Evolutionary conservation across 2,329 filamentous ascomycete species (phyloP).

Genomic region (Gaeumannomyces sp.): DNA sequence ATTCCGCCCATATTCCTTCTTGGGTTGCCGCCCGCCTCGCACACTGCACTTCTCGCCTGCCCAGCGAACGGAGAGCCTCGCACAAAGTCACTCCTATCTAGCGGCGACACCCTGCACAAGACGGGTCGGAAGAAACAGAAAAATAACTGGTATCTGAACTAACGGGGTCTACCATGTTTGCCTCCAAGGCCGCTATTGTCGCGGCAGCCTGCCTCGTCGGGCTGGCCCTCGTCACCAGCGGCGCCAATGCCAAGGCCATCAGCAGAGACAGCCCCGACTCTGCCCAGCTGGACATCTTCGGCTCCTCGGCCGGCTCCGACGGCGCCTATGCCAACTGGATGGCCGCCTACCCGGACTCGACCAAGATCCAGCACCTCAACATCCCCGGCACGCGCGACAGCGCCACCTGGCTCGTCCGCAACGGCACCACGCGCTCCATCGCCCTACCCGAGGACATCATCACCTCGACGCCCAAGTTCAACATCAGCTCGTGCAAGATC

Average conservation of each 20-base stretch:
- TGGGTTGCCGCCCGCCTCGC: too few relatives aligned
- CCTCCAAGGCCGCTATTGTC: neutral
- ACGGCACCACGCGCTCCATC: neutral
- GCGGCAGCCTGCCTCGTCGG: neutral
- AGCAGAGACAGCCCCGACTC: neutral
- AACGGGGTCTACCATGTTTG: neutral
- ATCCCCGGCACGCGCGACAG: constrained; percentile 45
- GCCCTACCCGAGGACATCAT: neutral
- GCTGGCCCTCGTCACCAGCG: neutral
- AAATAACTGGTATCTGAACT: neutral
- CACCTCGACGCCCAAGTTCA: neutral
- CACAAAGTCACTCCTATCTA: neutral
- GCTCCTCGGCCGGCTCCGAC: constrained; percentile 13
- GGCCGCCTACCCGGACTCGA: constrained; percentile 34
- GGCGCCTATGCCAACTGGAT: constrained; percentile 35
- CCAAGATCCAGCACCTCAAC: constrained; percentile 37
- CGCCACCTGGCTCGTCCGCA: constrained; percentile 35
- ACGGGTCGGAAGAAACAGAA: neutral
- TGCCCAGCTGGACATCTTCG: constrained; percentile 29
- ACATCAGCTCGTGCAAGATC: constrained; percentile 30
- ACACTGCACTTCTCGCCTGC: too few relatives aligned
- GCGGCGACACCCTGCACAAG: neutral
- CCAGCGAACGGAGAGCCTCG: too few relatives aligned
- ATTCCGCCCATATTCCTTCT: neutral
- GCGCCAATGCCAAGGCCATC: neutral